phyloP scores from a whole-genome alignment of 441 rosid species.

The Flueggea neowawraea region DNA sequence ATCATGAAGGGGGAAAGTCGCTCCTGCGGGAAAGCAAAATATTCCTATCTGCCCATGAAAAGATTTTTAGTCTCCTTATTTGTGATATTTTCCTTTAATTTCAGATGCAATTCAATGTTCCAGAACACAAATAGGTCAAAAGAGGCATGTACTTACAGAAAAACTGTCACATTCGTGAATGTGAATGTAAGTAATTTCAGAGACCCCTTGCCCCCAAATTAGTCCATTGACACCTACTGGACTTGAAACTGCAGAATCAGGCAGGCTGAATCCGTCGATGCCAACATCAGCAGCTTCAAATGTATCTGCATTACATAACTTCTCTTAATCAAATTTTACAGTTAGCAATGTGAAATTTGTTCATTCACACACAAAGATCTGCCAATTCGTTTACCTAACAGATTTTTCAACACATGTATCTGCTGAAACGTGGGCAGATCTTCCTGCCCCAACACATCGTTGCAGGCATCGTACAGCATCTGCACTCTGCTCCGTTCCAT shows the following conservation, averaged over 20 bases:
- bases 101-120: too few species aligned
- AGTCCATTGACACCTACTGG: conserved; percentile 15
- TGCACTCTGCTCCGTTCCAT: conserved; percentile 5
- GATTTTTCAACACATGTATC: conserved; percentile 31
- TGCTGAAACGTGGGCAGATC: conserved; percentile 31
- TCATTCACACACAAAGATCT: neutral
- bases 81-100: too few species aligned
- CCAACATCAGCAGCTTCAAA: too few species aligned
- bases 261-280: conserved; percentile 1
- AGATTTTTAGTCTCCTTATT: too few species aligned
- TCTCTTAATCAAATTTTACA: too few species aligned
- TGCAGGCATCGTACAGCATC: conserved; percentile 30
- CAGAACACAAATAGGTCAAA: neutral
- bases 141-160: conserved; percentile 24
- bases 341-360: neutral
- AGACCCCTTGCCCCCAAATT: conserved; percentile 25
- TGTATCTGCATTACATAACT: too few species aligned
- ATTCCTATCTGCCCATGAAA: too few species aligned
- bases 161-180: conserved; percentile 37
- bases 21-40: conserved; percentile 16
- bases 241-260: conserved; percentile 20
- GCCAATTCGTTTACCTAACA: conserved; percentile 22
- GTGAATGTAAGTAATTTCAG: conserved; percentile 41
- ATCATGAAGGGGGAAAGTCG: conserved; percentile 39
- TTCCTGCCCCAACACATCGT: conserved; percentile 18